Percentiles rank a stretch among this genome's conserved stretches.
These are phyloP conservation scores for Bryum argenteum DNA, from an alignment of 225 moss, liverwort and hornwort genomes.

Conservation along the genomic window DNA sequence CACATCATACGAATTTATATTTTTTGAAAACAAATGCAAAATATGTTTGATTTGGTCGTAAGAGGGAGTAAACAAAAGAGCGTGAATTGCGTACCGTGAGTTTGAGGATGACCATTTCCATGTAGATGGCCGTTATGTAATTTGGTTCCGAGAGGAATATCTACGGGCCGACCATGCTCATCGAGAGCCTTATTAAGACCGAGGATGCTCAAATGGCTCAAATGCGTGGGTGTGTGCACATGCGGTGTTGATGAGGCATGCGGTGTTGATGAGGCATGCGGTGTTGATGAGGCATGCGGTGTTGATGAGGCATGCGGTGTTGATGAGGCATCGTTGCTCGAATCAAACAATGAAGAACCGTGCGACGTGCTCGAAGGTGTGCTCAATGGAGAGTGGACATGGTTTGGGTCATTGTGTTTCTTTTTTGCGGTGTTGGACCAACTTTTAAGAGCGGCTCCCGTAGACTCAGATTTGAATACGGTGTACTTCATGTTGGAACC, in stretches of 20 bases:
- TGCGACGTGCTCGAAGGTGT: not conserved
- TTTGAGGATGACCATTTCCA: not conserved
- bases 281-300: too few species aligned
- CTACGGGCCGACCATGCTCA: not conserved
- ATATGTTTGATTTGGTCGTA: too few species aligned
- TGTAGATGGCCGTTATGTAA: slow-evolving; percentile 11
- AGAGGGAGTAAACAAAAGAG: not conserved
- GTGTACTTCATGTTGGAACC: slow-evolving; percentile 62
- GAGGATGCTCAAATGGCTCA: slow-evolving; percentile 7
- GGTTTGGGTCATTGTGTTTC: slow-evolving; percentile 30
- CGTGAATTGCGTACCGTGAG: slow-evolving; percentile 9
- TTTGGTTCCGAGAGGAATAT: not conserved
- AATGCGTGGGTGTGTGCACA: not conserved
- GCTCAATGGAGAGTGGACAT: not conserved
- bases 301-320: too few species aligned
- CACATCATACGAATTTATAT: not conserved
- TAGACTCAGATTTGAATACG: slow-evolving; percentile 40
- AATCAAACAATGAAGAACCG: not conserved
- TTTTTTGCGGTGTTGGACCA: slow-evolving; percentile 59
- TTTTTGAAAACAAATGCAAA: too few species aligned
- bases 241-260: too few species aligned
- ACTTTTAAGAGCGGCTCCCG: slow-evolving; percentile 26
- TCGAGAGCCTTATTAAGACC: slow-evolving; percentile 39
- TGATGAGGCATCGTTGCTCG: not conserved
- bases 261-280: too few species aligned